Conservation (phyloP, 208 protist species). For the Entamoeba invadens region DNA sequence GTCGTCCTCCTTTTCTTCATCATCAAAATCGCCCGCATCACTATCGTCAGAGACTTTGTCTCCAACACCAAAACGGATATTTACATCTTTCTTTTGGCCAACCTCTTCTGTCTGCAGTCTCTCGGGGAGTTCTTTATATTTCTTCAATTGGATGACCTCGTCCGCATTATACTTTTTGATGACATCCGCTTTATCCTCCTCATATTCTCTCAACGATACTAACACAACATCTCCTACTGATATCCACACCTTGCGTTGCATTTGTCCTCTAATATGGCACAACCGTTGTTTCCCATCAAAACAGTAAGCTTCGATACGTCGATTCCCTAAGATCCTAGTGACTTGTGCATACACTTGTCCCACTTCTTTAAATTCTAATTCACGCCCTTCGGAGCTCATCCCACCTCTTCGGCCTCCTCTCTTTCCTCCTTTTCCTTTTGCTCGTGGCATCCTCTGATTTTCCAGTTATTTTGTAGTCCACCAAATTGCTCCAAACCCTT, state of each 20-base stretch:
- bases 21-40: not conserved
- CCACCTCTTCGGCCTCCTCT: slow-evolving; percentile 62
- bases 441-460: slow-evolving; percentile 31
- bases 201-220: slow-evolving; percentile 56
- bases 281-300: slow-evolving; percentile 61
- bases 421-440: slow-evolving; percentile 71
- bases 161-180: slow-evolving; percentile 66
- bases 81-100: not conserved
- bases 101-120: not conserved
- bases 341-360: slow-evolving; percentile 91
- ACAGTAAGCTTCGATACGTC: slow-evolving; percentile 74
- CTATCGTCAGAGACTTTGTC: not conserved
- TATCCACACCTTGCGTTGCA: slow-evolving; percentile 60
- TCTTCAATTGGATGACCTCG: slow-evolving; percentile 58
- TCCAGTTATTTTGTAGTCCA: not conserved
- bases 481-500: no score
- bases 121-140: slow-evolving; percentile 49
- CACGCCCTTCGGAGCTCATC: slow-evolving; percentile 81
- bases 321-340: slow-evolving; percentile 78
- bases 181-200: slow-evolving; percentile 64
- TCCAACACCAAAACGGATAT: not conserved
- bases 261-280: slow-evolving; percentile 65
- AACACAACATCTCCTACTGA: slow-evolving; percentile 63
- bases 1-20: not conserved
- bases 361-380: slow-evolving; percentile 77